These are phyloP conservation scores for Picea sitchensis DNA, from an alignment of 75 land plant genomes.

Conservation along the genomic window DNA sequence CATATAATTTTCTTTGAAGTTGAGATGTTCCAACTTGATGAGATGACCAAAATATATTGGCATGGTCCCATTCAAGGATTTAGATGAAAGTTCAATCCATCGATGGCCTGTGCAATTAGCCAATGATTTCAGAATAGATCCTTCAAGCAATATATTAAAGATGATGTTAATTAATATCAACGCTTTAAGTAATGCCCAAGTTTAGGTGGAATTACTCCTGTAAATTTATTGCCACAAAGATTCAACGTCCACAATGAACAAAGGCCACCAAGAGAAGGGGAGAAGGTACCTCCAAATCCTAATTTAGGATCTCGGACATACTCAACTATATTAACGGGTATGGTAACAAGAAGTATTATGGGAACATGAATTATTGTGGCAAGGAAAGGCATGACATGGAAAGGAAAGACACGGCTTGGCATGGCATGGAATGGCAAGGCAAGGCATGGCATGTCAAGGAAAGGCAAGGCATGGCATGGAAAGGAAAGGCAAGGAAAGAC, in stretches of 20 bases:
- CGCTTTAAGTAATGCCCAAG: conserved; percentile 16
- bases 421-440: too few species aligned
- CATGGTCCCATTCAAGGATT: conserved; percentile 22
- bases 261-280: conserved; percentile 23
- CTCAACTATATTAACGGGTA: too few species aligned
- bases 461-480: too few species aligned
- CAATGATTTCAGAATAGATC: conserved; percentile 23
- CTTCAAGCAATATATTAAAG: conserved; percentile 21
- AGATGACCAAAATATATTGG: conserved; percentile 22
- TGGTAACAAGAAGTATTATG: too few species aligned
- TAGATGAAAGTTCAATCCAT: conserved; percentile 31
- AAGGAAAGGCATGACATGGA: too few species aligned
- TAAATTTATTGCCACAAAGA: conserved; percentile 23
- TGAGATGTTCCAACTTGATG: conserved; percentile 16
- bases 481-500: too few species aligned
- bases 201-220: conserved; percentile 31
- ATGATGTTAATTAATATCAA: conserved; percentile 33
- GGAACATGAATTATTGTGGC: too few species aligned
- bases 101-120: conserved; percentile 17
- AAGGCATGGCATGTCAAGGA: too few species aligned
- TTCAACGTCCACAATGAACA: conserved; percentile 19
- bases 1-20: conserved; percentile 19
- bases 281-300: conserved; percentile 12
- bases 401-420: too few species aligned
- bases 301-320: too few species aligned